Evolutionary conservation across 148 eudicot species (phyloP).

Genomic region (Agrostemma githago): DNA sequence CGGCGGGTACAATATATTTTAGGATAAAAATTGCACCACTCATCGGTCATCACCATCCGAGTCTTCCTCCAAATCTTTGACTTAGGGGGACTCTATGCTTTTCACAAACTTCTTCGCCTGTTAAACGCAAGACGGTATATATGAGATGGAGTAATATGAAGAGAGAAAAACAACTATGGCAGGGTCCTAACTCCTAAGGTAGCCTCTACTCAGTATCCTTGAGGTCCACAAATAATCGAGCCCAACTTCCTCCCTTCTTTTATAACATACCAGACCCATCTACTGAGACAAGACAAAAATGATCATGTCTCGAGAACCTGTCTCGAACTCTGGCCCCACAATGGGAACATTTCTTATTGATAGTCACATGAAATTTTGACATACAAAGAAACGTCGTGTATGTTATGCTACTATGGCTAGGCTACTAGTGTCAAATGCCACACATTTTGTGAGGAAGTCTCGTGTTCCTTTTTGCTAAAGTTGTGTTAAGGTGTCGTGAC

Average conservation of each 20-base stretch:
- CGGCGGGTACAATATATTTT: neutral
- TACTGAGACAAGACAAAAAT: neutral
- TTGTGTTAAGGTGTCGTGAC: neutral
- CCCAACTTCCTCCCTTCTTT: neutral
- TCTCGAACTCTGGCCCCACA: neutral
- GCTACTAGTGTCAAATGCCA: neutral
- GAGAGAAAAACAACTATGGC: neutral
- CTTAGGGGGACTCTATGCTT: constrained; percentile 51
- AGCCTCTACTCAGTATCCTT: neutral
- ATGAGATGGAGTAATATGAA: constrained; percentile 2
- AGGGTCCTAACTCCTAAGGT: too few species aligned
- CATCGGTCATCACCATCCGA: neutral
- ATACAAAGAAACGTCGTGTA: neutral
- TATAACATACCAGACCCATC: neutral
- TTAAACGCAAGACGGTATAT: constrained; percentile 9
- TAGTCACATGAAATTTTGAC: neutral
- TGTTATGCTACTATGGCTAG: neutral
- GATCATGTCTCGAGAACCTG: neutral
- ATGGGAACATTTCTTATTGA: neutral
- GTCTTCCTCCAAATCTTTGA: neutral
- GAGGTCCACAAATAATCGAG: neutral
- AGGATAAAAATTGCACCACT: neutral
- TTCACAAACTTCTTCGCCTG: constrained; percentile 82
- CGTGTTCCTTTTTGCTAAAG: neutral
- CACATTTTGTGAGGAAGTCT: neutral